A percentile compares a stretch with the other conserved stretches of the same genome.
Conservation (phyloP, 768 basidiomycete genomes). For the Tricholoma sp. region DNA sequence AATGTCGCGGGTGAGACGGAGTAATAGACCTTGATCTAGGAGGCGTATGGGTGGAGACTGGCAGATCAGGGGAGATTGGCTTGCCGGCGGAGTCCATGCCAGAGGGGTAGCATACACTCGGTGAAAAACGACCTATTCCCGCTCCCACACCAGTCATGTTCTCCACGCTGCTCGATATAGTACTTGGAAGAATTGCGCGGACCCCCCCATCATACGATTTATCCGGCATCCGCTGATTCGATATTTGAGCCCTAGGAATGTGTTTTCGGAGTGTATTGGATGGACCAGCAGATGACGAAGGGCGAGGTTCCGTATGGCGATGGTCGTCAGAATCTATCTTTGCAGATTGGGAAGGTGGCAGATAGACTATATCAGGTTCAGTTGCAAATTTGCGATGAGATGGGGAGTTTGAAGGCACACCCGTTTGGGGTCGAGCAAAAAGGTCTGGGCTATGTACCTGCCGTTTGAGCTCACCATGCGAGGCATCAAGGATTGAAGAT, state of each 20-base stretch:
- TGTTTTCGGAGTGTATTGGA: slow-evolving; percentile 48
- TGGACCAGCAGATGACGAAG: slow-evolving; percentile 7
- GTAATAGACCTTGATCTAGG: slow-evolving; percentile 2
- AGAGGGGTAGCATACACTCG: slow-evolving; percentile 28
- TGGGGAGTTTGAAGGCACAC: slow-evolving; percentile 10
- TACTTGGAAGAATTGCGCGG: slow-evolving; percentile 48
- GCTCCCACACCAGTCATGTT: slow-evolving; percentile 68
- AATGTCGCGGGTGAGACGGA: slow-evolving; percentile 9
- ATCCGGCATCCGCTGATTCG: slow-evolving; percentile 43
- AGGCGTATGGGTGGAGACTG: slow-evolving; percentile 1
- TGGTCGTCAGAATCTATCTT: slow-evolving; percentile 27
- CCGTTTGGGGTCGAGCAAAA: slow-evolving; percentile 5
- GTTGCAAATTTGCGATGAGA: slow-evolving; percentile 33
- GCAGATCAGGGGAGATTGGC: not conserved
- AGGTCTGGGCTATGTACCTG: slow-evolving; percentile 13
- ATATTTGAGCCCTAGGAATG: slow-evolving; percentile 58
- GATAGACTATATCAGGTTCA: slow-evolving; percentile 21
- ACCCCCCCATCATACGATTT: slow-evolving; percentile 18
- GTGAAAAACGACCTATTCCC: slow-evolving; percentile 17
- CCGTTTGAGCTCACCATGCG: slow-evolving; percentile 18
- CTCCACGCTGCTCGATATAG: slow-evolving; percentile 43
- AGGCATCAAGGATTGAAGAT: slow-evolving; percentile 21
- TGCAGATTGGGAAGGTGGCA: slow-evolving; percentile 22
- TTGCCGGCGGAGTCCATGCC: not conserved
- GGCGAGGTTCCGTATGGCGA: slow-evolving; percentile 1